Percentiles rank a stretch among this genome's conserved stretches.
Evolutionary conservation across 345 rosid genomes (phyloP).

Genomic region (Lepidium sativum): DNA sequence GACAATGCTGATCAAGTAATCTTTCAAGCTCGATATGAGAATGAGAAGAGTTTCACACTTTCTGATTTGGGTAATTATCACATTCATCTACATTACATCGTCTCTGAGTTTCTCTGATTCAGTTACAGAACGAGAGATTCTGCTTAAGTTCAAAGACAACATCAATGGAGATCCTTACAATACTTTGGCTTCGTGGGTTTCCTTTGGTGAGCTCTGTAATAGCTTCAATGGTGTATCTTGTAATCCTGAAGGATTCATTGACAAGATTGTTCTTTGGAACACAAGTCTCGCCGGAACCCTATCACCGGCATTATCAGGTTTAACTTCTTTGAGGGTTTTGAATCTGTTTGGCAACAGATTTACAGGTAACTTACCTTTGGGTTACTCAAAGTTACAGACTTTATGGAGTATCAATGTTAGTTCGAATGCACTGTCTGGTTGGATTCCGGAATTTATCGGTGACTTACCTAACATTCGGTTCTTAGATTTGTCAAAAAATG

Average conservation of each 20-base stretch:
- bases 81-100: background rate
- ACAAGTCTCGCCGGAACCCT: slow-evolving; percentile 60
- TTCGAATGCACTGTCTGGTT: slow-evolving; percentile 85
- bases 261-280: slow-evolving; percentile 89
- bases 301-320: slow-evolving; percentile 63
- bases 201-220: slow-evolving; percentile 47
- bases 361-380: slow-evolving; percentile 69
- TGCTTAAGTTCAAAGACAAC: slow-evolving; percentile 70
- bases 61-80: background rate
- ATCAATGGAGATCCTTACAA: slow-evolving; percentile 65
- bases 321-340: slow-evolving; percentile 54
- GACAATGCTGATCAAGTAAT: slow-evolving; percentile 1
- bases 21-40: background rate
- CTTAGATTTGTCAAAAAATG: slow-evolving; percentile 83
- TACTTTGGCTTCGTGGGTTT: slow-evolving; percentile 58
- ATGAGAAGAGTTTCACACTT: background rate
- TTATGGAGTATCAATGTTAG: slow-evolving; percentile 93
- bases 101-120: background rate
- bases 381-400: slow-evolving; percentile 51
- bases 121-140: slow-evolving; percentile 48
- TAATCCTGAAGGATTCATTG: slow-evolving; percentile 60
- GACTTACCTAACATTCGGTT: slow-evolving; percentile 68
- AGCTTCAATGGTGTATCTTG: slow-evolving; percentile 67
- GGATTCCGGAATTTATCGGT: slow-evolving; percentile 81
- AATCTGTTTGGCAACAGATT: slow-evolving; percentile 79